Evolutionary conservation across 1,284 basidiomycete genomes (phyloP).

Genomic region (Exsudoporus floridanus): DNA sequence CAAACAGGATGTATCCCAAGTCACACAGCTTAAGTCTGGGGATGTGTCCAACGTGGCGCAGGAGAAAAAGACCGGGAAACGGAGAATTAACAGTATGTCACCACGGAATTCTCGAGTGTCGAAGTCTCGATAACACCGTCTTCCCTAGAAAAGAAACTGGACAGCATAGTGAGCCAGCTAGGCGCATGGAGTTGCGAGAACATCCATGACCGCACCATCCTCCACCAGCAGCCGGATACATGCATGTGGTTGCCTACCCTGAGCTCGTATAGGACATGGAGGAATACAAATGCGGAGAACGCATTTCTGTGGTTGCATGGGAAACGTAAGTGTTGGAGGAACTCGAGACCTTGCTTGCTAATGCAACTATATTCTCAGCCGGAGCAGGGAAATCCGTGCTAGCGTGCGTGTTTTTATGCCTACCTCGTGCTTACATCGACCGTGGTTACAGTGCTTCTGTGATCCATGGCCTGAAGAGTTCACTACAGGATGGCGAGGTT

Average conservation of each 20-base stretch:
- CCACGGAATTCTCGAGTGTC: not conserved
- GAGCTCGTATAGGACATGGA: not conserved
- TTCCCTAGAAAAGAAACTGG: not conserved
- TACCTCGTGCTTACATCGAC: not conserved
- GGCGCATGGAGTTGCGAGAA: not conserved
- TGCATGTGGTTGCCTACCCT: constrained; percentile 3
- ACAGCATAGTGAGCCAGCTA: not conserved
- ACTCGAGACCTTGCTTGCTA: not conserved
- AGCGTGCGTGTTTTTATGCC: not conserved
- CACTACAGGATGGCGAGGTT: not conserved
- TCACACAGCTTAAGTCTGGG: not conserved
- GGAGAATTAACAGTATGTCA: not conserved
- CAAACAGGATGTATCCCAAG: not conserved
- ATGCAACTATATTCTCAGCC: not conserved
- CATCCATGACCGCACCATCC: not conserved
- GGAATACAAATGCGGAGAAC: not conserved
- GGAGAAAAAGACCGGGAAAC: too few species aligned
- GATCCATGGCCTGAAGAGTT: not conserved
- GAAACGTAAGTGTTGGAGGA: not conserved
- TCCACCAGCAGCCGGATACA: not conserved
- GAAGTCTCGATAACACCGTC: not conserved
- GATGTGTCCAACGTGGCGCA: not conserved
- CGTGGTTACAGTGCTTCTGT: not conserved
- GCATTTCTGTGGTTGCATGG: constrained; percentile 11
- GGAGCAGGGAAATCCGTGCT: not conserved